Evolutionary conservation across 306 rosid genomes (phyloP), one percentile per base, ranked within the genome.

Genomic region (Trichosanthes truncata): DNA sequence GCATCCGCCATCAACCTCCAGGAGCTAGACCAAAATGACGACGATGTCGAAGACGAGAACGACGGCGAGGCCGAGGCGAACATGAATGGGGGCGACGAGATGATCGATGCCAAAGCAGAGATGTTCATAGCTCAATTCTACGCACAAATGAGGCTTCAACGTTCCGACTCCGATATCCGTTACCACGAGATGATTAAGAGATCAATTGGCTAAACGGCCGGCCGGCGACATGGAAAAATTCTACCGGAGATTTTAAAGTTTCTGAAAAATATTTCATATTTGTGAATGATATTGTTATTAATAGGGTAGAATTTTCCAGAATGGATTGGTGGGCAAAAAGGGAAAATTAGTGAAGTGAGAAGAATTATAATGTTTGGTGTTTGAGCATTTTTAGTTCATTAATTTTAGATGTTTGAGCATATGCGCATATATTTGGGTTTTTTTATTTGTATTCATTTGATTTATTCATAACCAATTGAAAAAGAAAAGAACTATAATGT

Each of bases 81-180:
- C 1, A 25, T 57, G 17, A n/a, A 6, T 1, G 81, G 74, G 0
- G 92, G 80, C 0, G 97, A 94, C 49, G 75, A 81, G 38, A 87
- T 69, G 87, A 90, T 94, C 31, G 98, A 94, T 74, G 80, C 68
- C 5, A 94, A 87, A 79, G 98, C 97, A 0, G 97, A 94, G 11
- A 89, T 86, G 75, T 94, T 91, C 82, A 94, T 94, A 55, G 89
- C 95, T 78, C 87, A 83, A 7, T 94, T 94, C 82, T 94, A 94
- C 9, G 6, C 77, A 9, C 86, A 94, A 67, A 91, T 91, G 82
- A 87, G 15, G 84, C 80, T 92, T 84, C 97, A 94, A 74, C 88
- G 87, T 14, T 17, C 72, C 76, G 31, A 87, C 45, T 77, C 78
- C 4, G 52, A 4, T 36, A 79, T 49, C 41, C 46, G 31, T 65